Conservation (phyloP, 768 basidiomycete species). For the Psilocybe tampanensis region DNA sequence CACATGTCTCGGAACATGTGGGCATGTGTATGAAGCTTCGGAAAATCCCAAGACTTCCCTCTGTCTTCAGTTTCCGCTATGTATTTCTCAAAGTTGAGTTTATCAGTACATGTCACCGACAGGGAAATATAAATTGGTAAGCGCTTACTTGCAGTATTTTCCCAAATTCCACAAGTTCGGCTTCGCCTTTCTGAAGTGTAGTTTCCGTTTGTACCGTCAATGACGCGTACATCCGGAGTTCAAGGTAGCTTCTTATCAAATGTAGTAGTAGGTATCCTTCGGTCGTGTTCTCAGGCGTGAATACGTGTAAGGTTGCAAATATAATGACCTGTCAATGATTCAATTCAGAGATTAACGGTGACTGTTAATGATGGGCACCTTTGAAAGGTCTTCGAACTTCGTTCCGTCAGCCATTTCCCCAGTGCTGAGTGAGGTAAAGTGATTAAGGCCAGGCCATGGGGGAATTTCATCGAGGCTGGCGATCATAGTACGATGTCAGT, state of each 20-base stretch:
- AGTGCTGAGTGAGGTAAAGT: slow-evolving; percentile 4
- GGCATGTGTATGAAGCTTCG: slow-evolving; percentile 33
- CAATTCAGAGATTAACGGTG: not conserved
- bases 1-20: slow-evolving; percentile 35
- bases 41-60: slow-evolving; percentile 35
- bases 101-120: not conserved
- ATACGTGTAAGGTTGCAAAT: not conserved
- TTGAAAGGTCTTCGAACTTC: not conserved
- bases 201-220: slow-evolving; percentile 33
- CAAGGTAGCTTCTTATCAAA: slow-evolving; percentile 30
- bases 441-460: slow-evolving; percentile 12
- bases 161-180: slow-evolving; percentile 20
- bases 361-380: not conserved
- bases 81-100: not conserved
- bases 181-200: slow-evolving; percentile 22
- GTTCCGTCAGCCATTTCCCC: slow-evolving; percentile 13
- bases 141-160: slow-evolving; percentile 19
- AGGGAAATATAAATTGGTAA: not conserved
- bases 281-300: not conserved
- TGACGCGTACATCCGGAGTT: slow-evolving; percentile 28
- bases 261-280: slow-evolving; percentile 27
- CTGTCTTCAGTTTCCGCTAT: not conserved
- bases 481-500: not conserved
- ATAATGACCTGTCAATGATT: slow-evolving; percentile 7
- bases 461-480: slow-evolving; percentile 6